These are phyloP conservation scores for Gynostemma pentaphyllum DNA, from an alignment of 306 rosid genomes.

Conservation along the genomic window DNA sequence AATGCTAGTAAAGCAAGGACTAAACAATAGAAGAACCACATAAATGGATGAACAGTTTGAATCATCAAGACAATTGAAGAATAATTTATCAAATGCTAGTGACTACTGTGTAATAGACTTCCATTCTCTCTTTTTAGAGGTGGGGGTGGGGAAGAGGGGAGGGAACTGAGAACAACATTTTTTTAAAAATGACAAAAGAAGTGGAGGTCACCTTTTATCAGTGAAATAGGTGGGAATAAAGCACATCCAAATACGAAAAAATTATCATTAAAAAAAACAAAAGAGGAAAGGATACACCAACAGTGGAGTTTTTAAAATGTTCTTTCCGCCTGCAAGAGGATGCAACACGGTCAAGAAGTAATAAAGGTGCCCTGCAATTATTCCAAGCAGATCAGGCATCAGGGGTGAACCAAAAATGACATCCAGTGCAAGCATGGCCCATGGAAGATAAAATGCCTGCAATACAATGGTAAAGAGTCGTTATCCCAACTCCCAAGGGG, in stretches of 20 bases:
- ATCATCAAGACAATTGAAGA: neutral
- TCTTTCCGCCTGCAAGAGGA: constrained; percentile 82
- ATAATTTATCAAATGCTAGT: neutral
- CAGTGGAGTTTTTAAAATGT: constrained; percentile 61
- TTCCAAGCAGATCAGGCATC: constrained; percentile 65
- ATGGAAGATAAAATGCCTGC: constrained; percentile 97
- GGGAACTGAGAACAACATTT: neutral
- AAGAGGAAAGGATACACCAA: constrained; percentile 89
- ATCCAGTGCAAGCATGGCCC: constrained; percentile 94
- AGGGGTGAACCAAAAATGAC: constrained; percentile 72
- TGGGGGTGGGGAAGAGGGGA: neutral
- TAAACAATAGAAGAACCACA: neutral
- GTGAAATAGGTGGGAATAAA: neutral
- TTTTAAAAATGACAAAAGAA: neutral
- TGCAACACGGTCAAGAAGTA: constrained; percentile 93
- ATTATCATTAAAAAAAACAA: neutral
- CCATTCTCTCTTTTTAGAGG: neutral
- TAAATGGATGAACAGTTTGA: neutral
- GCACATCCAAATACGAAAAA: too few relatives aligned
- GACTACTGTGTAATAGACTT: neutral
- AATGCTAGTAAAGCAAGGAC: neutral
- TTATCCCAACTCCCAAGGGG: neutral
- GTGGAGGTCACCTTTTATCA: neutral
- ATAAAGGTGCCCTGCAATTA: constrained; percentile 88
- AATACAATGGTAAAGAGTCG: neutral